Percentiles rank a stretch among this genome's conserved stretches.
Conservation (phyloP, 169 alveolate species). For the Blepharisma undulans region DNA sequence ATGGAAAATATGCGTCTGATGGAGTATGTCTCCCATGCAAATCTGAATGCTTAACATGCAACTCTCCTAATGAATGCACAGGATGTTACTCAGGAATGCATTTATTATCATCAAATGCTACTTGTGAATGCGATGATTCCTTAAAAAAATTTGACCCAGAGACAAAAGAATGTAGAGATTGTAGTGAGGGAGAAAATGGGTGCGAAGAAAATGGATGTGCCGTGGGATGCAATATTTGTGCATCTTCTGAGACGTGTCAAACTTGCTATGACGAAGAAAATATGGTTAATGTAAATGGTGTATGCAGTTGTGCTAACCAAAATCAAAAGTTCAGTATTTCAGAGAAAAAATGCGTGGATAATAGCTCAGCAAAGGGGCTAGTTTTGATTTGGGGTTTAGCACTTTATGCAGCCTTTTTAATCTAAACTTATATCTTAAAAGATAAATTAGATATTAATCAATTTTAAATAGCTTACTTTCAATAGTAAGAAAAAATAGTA, state of each 20-base stretch:
- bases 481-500: no score
- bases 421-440: no score
- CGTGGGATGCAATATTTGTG: not conserved
- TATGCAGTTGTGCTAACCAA: not conserved
- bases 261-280: not conserved
- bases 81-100: not conserved
- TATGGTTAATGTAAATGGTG: not conserved
- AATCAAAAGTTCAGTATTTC: not conserved
- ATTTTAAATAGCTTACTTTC: no score
- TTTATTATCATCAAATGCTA: not conserved
- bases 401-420: not conserved
- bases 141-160: not conserved
- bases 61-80: not conserved
- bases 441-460: no score
- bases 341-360: not conserved
- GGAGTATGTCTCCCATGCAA: not conserved
- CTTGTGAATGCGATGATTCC: not conserved
- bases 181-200: not conserved
- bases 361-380: not conserved
- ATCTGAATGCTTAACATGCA: not conserved
- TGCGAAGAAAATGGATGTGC: not conserved
- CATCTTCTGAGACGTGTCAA: not conserved
- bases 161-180: no score
- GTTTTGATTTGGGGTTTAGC: not conserved
- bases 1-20: not conserved